Evolutionary conservation across 257 asterid genomes (phyloP).

Genomic region (Rubia yunnanensis): DNA sequence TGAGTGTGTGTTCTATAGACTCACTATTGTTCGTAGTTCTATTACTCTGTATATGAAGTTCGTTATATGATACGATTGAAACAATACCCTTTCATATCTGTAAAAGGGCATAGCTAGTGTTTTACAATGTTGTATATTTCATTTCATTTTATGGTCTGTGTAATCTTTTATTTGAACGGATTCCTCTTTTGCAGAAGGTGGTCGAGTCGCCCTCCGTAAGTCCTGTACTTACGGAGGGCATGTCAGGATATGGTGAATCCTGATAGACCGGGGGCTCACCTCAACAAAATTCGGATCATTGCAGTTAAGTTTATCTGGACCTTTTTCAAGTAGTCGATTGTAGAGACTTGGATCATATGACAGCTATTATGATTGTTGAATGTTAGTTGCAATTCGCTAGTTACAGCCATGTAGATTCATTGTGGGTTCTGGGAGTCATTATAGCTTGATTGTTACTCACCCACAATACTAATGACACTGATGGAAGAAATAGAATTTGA

Average conservation of each 20-base stretch:
- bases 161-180: slow-evolving; percentile 1
- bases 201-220: slow-evolving; percentile 45
- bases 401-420: not conserved
- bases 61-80: not conserved
- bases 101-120: not conserved
- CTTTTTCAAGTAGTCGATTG: slow-evolving; percentile 3
- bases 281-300: slow-evolving; percentile 45
- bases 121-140: not conserved
- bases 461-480: no score
- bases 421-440: no score
- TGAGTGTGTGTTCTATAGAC: slow-evolving; percentile 19
- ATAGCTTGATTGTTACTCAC: no score
- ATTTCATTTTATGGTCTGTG: slow-evolving; percentile 5
- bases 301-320: slow-evolving; percentile 52
- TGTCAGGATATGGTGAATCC: slow-evolving; percentile 53
- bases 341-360: not conserved
- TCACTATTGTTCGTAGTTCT: not conserved
- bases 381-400: not conserved
- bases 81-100: not conserved
- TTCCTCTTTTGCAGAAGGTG: slow-evolving; percentile 41
- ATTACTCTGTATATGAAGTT: not conserved
- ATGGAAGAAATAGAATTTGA: no score
- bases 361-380: not conserved
- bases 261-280: slow-evolving; percentile 54
- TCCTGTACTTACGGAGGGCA: slow-evolving; percentile 48